These are phyloP conservation scores for Neurospora crassa DNA, from an alignment of 2,329 filamentous ascomycete species.

Conservation along the genomic window DNA sequence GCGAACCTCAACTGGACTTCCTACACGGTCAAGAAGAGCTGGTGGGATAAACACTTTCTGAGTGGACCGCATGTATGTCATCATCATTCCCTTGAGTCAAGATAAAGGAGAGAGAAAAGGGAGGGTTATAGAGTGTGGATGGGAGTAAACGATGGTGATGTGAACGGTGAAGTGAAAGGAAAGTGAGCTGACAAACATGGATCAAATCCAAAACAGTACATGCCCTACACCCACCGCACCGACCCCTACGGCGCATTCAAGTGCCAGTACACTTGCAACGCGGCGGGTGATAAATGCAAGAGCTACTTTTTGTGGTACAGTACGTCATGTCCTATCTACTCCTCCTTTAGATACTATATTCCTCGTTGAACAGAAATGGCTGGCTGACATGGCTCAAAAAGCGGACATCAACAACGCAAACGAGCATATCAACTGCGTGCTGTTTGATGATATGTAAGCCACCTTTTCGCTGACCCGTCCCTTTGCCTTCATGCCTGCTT, in stretches of 20 bases:
- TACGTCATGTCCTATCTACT: constrained; percentile 3
- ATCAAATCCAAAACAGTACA: constrained; percentile 5
- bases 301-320: constrained; percentile 21
- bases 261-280: constrained; percentile 23
- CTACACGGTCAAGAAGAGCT: constrained; percentile 11
- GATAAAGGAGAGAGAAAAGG: not conserved
- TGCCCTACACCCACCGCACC: constrained; percentile 10
- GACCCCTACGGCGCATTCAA: constrained; percentile 21
- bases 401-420: constrained; percentile 7
- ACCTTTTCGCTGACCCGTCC: not conserved
- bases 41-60: constrained; percentile 13
- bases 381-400: not conserved
- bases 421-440: constrained; percentile 15
- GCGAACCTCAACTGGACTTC: constrained; percentile 8
- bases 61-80: constrained; percentile 17
- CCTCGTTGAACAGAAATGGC: not conserved
- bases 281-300: constrained; percentile 12
- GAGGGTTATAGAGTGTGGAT: not conserved
- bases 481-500: not conserved
- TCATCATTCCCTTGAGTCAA: not conserved
- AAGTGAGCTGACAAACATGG: not conserved
- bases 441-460: constrained; percentile 18
- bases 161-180: not conserved
- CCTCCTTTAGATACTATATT: constrained; percentile 12
- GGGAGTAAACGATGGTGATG: not conserved